A percentile compares a stretch with the other conserved stretches of the same genome.
phyloP scores from a whole-genome alignment of 2,329 filamentous ascomycete species.

The Xylariaceae sp. region DNA sequence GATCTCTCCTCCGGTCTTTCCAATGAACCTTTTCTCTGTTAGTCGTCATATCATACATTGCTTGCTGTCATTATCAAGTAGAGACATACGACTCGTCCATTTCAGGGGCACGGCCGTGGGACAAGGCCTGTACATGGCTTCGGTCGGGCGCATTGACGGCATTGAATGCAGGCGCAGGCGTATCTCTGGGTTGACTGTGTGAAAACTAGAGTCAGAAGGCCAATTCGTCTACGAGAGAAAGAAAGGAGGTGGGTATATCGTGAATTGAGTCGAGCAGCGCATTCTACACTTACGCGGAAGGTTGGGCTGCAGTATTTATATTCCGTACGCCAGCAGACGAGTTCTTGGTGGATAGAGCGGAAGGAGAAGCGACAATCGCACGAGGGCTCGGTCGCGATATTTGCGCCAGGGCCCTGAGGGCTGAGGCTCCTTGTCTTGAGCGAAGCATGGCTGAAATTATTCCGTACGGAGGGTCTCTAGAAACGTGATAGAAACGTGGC shows the following conservation, averaged over 20 bases:
- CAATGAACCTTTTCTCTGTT: slow-evolving; percentile 64
- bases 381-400: slow-evolving; percentile 35
- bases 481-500: background rate
- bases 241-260: background rate
- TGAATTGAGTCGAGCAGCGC: background rate
- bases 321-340: slow-evolving; percentile 40
- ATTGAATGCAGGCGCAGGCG: slow-evolving; percentile 60
- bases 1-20: slow-evolving; percentile 91
- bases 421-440: slow-evolving; percentile 43
- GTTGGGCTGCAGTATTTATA: slow-evolving; percentile 45
- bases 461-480: background rate
- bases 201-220: slow-evolving; percentile 5
- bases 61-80: background rate
- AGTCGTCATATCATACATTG: slow-evolving; percentile 1
- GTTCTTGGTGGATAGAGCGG: slow-evolving; percentile 37
- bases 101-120: slow-evolving; percentile 53
- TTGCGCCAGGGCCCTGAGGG: slow-evolving; percentile 41
- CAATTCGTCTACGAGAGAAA: background rate
- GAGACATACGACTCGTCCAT: slow-evolving; percentile 74
- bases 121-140: slow-evolving; percentile 65
- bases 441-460: slow-evolving; percentile 42
- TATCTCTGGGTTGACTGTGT: slow-evolving; percentile 50
- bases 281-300: slow-evolving; percentile 48
- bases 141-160: slow-evolving; percentile 38
- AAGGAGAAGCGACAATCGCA: slow-evolving; percentile 38